Conservation (phyloP, 2,329 filamentous ascomycete genomes). For the Ceratocystis cubensis region DNA sequence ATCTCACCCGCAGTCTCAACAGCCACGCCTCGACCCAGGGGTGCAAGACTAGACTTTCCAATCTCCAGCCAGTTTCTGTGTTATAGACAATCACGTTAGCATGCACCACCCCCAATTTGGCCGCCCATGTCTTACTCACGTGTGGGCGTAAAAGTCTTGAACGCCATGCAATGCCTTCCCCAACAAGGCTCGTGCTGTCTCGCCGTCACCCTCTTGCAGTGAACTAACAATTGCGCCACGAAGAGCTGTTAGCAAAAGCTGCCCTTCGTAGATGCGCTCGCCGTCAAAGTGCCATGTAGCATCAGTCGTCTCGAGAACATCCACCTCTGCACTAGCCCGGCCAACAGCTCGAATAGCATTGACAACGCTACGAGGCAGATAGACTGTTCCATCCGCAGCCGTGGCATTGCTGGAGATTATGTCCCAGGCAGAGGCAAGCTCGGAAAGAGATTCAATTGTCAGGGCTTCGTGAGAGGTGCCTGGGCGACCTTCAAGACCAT, state of each 20-base stretch:
- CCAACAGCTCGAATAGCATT: conserved; percentile 19
- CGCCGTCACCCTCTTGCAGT: conserved; percentile 13
- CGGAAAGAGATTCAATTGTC: conserved; percentile 19
- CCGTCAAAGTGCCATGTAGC: conserved; percentile 21
- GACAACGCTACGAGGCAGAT: conserved; percentile 18
- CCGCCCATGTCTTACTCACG: conserved; percentile 13
- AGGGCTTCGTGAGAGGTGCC: conserved; percentile 22
- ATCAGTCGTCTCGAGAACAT: conserved; percentile 11
- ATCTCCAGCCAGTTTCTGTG: conserved; percentile 19
- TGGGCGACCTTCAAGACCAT: conserved; percentile 19
- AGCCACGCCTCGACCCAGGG: conserved; percentile 13
- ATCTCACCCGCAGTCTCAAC: conserved; percentile 13
- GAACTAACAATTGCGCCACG: conserved; percentile 14
- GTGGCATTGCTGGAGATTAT: background rate
- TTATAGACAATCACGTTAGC: background rate
- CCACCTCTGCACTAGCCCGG: conserved; percentile 17
- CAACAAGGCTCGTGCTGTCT: conserved; percentile 16
- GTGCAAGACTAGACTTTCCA: conserved; percentile 14
- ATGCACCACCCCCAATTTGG: background rate
- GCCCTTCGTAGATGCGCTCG: conserved; percentile 16
- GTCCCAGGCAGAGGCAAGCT: conserved; percentile 12
- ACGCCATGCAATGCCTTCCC: conserved; percentile 21
- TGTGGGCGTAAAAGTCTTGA: conserved; percentile 22
- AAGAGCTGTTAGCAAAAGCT: conserved; percentile 15
- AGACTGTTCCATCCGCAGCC: background rate